Evolutionary conservation across 352 stramenopile species (phyloP).

Genomic region (Globisporangium nunn): DNA sequence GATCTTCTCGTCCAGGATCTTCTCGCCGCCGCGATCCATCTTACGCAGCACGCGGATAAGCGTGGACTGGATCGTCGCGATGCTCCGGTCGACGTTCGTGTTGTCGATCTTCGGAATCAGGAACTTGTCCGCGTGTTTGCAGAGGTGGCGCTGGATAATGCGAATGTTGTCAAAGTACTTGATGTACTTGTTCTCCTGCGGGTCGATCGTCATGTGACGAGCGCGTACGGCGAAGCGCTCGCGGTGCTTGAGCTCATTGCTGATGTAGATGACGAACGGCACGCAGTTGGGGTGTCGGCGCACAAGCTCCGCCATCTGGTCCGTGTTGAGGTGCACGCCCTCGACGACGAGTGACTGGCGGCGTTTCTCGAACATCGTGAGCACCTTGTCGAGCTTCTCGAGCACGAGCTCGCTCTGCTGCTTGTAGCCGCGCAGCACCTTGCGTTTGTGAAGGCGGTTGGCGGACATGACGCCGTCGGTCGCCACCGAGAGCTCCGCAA

Average conservation of each 20-base stretch:
- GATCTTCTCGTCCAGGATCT: constrained; percentile 67
- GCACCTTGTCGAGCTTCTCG: constrained; percentile 74
- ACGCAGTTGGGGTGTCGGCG: constrained; percentile 78
- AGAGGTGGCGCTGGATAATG: constrained; percentile 82
- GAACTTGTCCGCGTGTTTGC: constrained; percentile 77
- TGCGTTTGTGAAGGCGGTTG: constrained; percentile 76
- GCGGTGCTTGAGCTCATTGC: constrained; percentile 84
- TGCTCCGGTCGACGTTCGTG: constrained; percentile 83
- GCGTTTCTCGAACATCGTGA: constrained; percentile 81
- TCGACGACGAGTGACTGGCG: constrained; percentile 83
- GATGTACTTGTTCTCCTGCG: constrained; percentile 88
- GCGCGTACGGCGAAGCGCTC: constrained; percentile 79
- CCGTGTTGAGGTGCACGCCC: constrained; percentile 80
- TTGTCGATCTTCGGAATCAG: constrained; percentile 89
- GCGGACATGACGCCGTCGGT: constrained; percentile 46
- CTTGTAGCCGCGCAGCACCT: constrained; percentile 75
- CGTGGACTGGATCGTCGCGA: constrained; percentile 81
- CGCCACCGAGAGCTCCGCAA: constrained; percentile 34
- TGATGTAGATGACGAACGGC: constrained; percentile 88
- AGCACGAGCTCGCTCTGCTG: constrained; percentile 77
- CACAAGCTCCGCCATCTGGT: constrained; percentile 74
- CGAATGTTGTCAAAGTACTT: constrained; percentile 89
- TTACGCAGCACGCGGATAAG: constrained; percentile 79
- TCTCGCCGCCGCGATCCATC: constrained; percentile 65
- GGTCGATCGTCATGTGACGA: constrained; percentile 85